Evolutionary conservation across 2,329 filamentous ascomycete genomes (phyloP).

Genomic region (Coleophoma cylindrospora): DNA sequence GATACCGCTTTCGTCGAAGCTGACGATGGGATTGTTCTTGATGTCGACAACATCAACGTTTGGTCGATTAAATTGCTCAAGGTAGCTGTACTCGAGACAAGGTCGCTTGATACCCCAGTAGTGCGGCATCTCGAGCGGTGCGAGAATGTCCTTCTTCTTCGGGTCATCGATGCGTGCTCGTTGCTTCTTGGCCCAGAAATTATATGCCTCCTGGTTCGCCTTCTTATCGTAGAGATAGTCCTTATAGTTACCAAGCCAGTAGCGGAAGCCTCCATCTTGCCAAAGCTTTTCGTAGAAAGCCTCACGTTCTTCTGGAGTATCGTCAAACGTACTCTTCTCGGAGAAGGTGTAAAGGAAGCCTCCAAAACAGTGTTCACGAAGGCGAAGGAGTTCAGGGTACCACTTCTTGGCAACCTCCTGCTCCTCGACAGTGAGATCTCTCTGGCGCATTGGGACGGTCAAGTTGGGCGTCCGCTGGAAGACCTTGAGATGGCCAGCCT

Average conservation of each 20-base stretch:
- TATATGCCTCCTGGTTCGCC: slow-evolving; percentile 39
- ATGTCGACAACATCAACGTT: slow-evolving; percentile 40
- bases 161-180: slow-evolving; percentile 18
- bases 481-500: slow-evolving; percentile 47
- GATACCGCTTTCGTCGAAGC: slow-evolving; percentile 30
- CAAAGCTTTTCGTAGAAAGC: slow-evolving; percentile 39
- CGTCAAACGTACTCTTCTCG: slow-evolving; percentile 38
- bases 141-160: slow-evolving; percentile 16
- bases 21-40: slow-evolving; percentile 36
- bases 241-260: slow-evolving; percentile 43
- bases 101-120: slow-evolving; percentile 47
- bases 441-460: slow-evolving; percentile 20
- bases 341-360: slow-evolving; percentile 39
- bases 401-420: slow-evolving; percentile 22
- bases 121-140: slow-evolving; percentile 16
- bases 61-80: slow-evolving; percentile 38
- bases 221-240: slow-evolving; percentile 40
- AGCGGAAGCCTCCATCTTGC: slow-evolving; percentile 39
- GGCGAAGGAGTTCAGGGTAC: slow-evolving; percentile 46
- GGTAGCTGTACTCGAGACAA: slow-evolving; percentile 41
- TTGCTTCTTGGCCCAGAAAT: slow-evolving; percentile 36
- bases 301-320: slow-evolving; percentile 36
- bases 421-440: slow-evolving; percentile 3
- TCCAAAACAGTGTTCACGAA: slow-evolving; percentile 35
- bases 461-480: slow-evolving; percentile 66